Base-by-base conservation (phyloP, 768 basidiomycete genomes). In the Psilocybe cyanescens region DNA sequence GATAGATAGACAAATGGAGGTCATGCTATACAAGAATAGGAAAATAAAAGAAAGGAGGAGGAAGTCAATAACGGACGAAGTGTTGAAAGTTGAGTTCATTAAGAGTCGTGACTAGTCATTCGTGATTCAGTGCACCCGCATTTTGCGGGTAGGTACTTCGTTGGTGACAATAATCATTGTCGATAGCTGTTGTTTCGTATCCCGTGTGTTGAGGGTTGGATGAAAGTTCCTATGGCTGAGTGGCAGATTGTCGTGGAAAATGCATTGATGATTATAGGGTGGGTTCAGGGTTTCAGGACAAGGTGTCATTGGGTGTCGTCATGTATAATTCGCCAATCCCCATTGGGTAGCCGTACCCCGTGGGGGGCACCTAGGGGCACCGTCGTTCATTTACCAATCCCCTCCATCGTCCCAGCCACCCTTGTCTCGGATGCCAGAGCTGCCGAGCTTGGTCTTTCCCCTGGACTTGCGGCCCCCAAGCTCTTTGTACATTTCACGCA, bases 401-500 rank as follows among this genome's bases (percentile, higher is more conserved):
- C 67, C 70, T 58, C 64, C 70, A 6, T 78, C 85, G 9, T 72
- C 79, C 86, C 91, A 92, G 33, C 94, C 93, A 9, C 92, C 92
- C 70, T 84, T 90, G 70, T 96, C 94, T 71, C 91, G 84, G 7
- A 85, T 82, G 7, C 83, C 83, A 1, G 81, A 70, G 59, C 84
- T 84, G 5, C 90, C 92, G 45, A 92, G 77, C 74, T 92, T 94
- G 41, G 81, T 79, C 78, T 97, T 97, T 14, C 72, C 76, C 69
- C 83, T 85, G 2, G 87, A 79, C 75, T 96, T 97, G 63, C 95
- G 83, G 14, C 95, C 95, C 17, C 90, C 91, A 8, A 96, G 77
- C 58, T 92, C 90, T 76, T 96, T 96, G 78, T 97, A 97, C 82
- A 90, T 88, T 68, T 90, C 91, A 44, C 95, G 84, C 90, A 95